Evolutionary conservation across 495 filamentous ascomycete genomes (phyloP), one percentile per base, ranked within the genome.

Genomic region (Xylaria sp.): DNA sequence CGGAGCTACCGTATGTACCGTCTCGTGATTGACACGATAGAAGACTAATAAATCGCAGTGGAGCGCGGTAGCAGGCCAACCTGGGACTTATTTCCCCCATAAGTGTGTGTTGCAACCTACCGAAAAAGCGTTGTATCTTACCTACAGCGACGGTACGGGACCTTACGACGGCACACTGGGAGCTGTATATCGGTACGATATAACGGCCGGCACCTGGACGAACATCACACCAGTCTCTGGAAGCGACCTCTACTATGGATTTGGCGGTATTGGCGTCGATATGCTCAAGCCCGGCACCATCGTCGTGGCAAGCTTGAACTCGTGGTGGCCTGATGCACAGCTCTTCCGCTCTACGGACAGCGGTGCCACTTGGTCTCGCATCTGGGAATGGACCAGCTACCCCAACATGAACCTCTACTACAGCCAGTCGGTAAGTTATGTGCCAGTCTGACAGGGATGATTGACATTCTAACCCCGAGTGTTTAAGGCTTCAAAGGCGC

Each of bases 291-390:
- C 88, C 14, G 87, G 87, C 8, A 88, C 86, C 2, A 69, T 90
- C 17, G 83, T 90, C 44, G 86, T 88, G 1, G 86, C 87, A 0
- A 81, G 81, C 33, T 75, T 89, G 73, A 90, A 89, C 68, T 84
- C 83, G 52, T 89, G 87, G 87, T 90, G 83, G 82, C 88, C 88
- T 12, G 86, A 90, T 73, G 87, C 84, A 15, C 83, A 85, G 53
- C 77, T 90, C 35, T 89, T 84, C 76, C 73, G 88, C 40, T 87
- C 84, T 15, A 85, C 73, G 17, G 79, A 90, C 74, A 88, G 85
- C 12, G 88, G 87, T 12, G 73, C 79, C 19, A 87, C 84, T 8
- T 88, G 86, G 86, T 81, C 84, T 5, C 78, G 69, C 0, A 80
- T 87, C 41, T 88, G 87, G 87, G 83, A 83, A 52, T 88, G 84